phyloP scores from a whole-genome alignment of 257 asterid genomes.

The Cruciata laevipes region DNA sequence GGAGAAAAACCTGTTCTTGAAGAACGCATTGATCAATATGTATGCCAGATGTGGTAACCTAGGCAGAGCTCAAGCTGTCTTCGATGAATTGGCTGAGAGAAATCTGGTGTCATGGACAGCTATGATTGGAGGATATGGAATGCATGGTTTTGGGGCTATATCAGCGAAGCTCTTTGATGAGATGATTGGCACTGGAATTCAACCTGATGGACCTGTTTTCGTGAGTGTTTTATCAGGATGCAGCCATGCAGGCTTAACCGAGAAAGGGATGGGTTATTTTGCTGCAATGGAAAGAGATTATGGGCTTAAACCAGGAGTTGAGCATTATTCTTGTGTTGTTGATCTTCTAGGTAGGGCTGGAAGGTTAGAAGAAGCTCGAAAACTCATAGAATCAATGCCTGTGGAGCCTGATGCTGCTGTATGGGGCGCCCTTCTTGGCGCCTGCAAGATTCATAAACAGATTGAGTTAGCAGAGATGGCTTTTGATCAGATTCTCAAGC shows the following conservation, averaged over 20 bases:
- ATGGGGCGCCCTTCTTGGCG: slow-evolving; percentile 96
- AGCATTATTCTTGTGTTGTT: slow-evolving; percentile 77
- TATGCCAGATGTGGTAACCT: slow-evolving; percentile 84
- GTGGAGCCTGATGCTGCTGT: slow-evolving; percentile 78
- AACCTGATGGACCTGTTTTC: slow-evolving; percentile 61
- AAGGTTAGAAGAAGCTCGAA: slow-evolving; percentile 47
- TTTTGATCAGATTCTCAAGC: slow-evolving; percentile 53
- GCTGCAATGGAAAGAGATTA: slow-evolving; percentile 50
- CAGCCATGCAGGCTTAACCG: slow-evolving; percentile 81
- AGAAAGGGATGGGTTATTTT: slow-evolving; percentile 62
- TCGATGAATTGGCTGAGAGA: slow-evolving; percentile 57
- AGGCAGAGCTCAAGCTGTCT: slow-evolving; percentile 49
- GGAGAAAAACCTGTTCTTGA: slow-evolving; percentile 47
- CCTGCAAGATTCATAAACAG: slow-evolving; percentile 82
- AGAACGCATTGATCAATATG: slow-evolving; percentile 73
- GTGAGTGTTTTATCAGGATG: slow-evolving; percentile 72
- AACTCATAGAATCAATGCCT: slow-evolving; percentile 56
- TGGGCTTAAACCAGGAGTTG: slow-evolving; percentile 43
- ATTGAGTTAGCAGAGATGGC: slow-evolving; percentile 70
- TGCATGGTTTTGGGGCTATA: slow-evolving; percentile 68
- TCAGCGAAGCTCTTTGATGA: slow-evolving; percentile 67
- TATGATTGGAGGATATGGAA: slow-evolving; percentile 77
- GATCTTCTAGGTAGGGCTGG: slow-evolving; percentile 92
- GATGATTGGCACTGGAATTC: slow-evolving; percentile 52
- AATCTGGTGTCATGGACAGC: slow-evolving; percentile 88